Base-by-base conservation (phyloP, 371 early-diverging fungal species). In the Cokeromyces recurvatus region DNA sequence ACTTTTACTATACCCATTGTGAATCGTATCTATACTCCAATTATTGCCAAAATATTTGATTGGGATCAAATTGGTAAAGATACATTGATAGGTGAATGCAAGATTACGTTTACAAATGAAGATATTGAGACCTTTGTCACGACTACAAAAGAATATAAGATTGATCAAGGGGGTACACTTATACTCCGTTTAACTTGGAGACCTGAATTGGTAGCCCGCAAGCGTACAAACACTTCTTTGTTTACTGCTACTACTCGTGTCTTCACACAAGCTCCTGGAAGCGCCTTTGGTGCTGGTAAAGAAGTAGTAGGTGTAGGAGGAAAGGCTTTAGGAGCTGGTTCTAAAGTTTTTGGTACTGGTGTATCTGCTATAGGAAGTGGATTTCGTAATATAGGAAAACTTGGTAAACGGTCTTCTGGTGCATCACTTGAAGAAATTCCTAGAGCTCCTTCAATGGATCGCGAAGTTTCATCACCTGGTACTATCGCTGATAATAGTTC, bases 21-120 rank as follows among this genome's bases (percentile, higher is more conserved):
- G 48, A 50, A 78, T 20, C 78, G 81, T 55, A 67, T 56, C 3
- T 66, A 55, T 5, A 62, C 84, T 5, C 64, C 64, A 32, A 62
- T 90, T 43, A 55, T 67, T 9, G 73, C 84, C 14, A 85, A 86
- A 40, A 69, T 86, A 17, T 88, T 72, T 63, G 91, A 91, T 64
- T 91, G 91, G 91, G 89, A 91, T 49, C 85, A 86, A 64, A 62
- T 91, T 36, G 76, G 78, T 46, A 68, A 75, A 27, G 74, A 82
- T 52, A 77, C 76, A 32, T 68, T 77, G 21, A 56, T 91, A 10
- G 77, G 78, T 34, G 61, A 55, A 43, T 45, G 53, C 12, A 44
- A 49, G 6, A 64, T 68, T 15, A 44, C 69, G 0, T 68, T 74
- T 19, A 52, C 55, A 38, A 53, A 60, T 1, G 55, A 64, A 12